Conservation (phyloP, 2,329 filamentous ascomycete species). For the Knufia fluminis region DNA sequence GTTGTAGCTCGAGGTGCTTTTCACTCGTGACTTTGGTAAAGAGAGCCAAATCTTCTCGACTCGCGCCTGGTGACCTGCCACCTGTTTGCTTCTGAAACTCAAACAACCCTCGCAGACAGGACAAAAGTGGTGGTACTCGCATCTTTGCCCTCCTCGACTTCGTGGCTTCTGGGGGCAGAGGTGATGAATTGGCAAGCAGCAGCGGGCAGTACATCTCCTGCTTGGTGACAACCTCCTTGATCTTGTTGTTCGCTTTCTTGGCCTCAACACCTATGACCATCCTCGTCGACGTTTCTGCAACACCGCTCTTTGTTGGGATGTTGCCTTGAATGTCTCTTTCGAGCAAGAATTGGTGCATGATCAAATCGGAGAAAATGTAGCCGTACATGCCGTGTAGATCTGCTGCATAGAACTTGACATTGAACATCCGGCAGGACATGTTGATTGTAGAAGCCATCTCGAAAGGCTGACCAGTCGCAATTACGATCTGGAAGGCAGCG, state of each 20-base stretch:
- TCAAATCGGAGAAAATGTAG: conserved; percentile 88
- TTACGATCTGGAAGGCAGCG: conserved; percentile 69
- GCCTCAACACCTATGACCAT: conserved; percentile 62
- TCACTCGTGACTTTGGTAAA: conserved; percentile 72
- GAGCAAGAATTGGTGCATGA: conserved; percentile 81
- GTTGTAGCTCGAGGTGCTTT: conserved; percentile 64
- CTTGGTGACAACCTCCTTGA: conserved; percentile 80
- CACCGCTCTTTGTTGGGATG: conserved; percentile 45
- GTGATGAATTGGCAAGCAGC: conserved; percentile 71
- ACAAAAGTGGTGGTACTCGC: conserved; percentile 73
- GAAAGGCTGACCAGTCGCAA: conserved; percentile 80
- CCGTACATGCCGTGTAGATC: conserved; percentile 84
- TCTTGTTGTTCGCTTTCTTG: conserved; percentile 58
- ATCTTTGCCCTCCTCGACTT: conserved; percentile 59
- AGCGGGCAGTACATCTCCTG: conserved; percentile 83
- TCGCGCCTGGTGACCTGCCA: conserved; percentile 47
- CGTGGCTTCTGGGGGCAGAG: conserved; percentile 60
- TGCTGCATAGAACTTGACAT: conserved; percentile 79
- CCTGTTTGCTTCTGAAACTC: conserved; percentile 60
- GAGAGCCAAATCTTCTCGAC: conserved; percentile 55
- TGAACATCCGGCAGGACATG: conserved; percentile 68
- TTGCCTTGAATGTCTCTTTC: conserved; percentile 71
- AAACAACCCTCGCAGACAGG: conserved; percentile 83
- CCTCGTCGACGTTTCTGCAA: conserved; percentile 67
- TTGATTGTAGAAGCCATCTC: conserved; percentile 70